Base-by-base conservation (phyloP, 2,329 filamentous ascomycete species). In the Ceratocystis destructans region DNA sequence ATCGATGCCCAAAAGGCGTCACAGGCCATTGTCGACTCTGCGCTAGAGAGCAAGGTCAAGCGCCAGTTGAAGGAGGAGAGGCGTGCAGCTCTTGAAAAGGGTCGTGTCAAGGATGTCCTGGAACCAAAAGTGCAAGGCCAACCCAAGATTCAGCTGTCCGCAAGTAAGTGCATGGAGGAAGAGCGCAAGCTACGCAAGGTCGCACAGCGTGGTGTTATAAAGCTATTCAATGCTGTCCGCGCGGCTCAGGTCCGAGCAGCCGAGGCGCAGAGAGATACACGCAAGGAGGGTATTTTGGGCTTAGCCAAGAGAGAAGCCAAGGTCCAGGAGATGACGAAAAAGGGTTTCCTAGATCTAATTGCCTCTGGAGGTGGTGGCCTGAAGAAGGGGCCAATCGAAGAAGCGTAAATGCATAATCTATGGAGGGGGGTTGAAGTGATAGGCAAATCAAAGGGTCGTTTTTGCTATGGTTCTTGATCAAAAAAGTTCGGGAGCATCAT, bases 301-400 rank as follows among this genome's bases (percentile, higher is more conserved):
- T 85, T 90, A 72, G 83, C 82, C 69, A 85, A 88, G 75, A 84
- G 90, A 70, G 88, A 95, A 76, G 90, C 95, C 77, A 91, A 88
- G 78, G 81, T 96, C 64, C 94, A 90, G 70, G 92, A 97, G 80
- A 94, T 99, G 87, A 96, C 88, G 75, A 95, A 96, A 79, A 89
- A 96, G 78, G 92, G 93, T 0, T 99, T 97, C 77, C 76, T 99
- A 75, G 93, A 97, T 69, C 77, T 97, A 75, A 96, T 99, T 74
- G 83, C 84, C 3, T 82, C 81, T 1, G 83, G 83, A 22, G 83
- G 84, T 10, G 82, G 83, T 0, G 79, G 78, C 25, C 70, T 84
- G 70, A 86, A 84, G 72, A 84, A 83, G 76, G 79, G 80, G 5
- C 79, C 75, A 3, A 72, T 86, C 64, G 82, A 84, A 72, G 82